phyloP scores from a whole-genome alignment of 495 filamentous ascomycete genomes.

The Penicillium chermesinum region DNA sequence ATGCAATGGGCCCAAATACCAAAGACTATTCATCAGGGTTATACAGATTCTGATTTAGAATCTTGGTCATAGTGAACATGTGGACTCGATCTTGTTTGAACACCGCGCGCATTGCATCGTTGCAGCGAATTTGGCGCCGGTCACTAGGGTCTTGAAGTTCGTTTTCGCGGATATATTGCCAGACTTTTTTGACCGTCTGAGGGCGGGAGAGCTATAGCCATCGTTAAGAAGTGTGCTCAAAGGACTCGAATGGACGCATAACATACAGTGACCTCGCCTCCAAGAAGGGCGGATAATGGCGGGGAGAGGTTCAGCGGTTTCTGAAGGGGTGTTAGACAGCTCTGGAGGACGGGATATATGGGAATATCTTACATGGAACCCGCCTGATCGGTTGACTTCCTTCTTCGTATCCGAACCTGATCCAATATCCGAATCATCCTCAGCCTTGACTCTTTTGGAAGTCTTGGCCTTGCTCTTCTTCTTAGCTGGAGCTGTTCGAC shows the following conservation, averaged over 20 bases:
- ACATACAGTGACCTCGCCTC: constrained; percentile 56
- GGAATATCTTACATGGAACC: constrained; percentile 56
- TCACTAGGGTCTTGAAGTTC: constrained; percentile 87
- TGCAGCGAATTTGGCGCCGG: constrained; percentile 86
- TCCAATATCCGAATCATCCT: constrained; percentile 75
- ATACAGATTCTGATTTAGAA: constrained; percentile 64
- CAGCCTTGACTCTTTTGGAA: constrained; percentile 64
- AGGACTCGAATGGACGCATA: not conserved
- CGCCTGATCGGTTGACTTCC: constrained; percentile 58
- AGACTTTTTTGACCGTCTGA: constrained; percentile 91
- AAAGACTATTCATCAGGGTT: constrained; percentile 52
- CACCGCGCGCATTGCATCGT: constrained; percentile 80
- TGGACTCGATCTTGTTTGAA: constrained; percentile 89
- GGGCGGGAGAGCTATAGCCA: constrained; percentile 71
- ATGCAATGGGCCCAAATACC: not conserved
- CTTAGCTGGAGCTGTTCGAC: constrained; percentile 52
- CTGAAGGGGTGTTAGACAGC: constrained; percentile 31
- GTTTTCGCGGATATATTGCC: constrained; percentile 84
- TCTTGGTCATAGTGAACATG: constrained; percentile 98
- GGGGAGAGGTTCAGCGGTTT: constrained; percentile 64
- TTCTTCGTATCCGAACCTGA: constrained; percentile 58
- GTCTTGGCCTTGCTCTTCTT: constrained; percentile 73
- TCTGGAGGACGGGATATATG: not conserved
- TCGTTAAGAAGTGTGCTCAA: constrained; percentile 8
- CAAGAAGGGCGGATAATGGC: constrained; percentile 58